Conservation (phyloP, 805 yeast species). For the Yamadazyma insecticola region DNA sequence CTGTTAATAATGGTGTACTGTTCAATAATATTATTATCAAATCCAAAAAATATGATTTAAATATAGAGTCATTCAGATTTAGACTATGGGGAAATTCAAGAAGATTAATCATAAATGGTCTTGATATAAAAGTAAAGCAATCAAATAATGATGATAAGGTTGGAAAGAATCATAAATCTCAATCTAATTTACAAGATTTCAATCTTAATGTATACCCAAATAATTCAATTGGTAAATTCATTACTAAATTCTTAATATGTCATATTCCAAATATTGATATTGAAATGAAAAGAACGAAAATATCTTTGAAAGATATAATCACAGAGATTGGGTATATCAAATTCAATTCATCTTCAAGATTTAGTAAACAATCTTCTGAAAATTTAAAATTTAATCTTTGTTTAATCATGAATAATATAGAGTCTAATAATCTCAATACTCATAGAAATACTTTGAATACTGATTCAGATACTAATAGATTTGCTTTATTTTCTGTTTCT, state of each 20-base stretch:
- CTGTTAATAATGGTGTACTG: slow-evolving; percentile 36
- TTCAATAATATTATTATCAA: slow-evolving; percentile 24
- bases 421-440: no score
- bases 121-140: slow-evolving; percentile 6
- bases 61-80: slow-evolving; percentile 21
- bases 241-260: slow-evolving; percentile 12
- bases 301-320: slow-evolving; percentile 4
- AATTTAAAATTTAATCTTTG: slow-evolving; percentile 15
- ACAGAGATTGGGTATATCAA: slow-evolving; percentile 16
- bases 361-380: slow-evolving; percentile 12
- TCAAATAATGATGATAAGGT: neutral
- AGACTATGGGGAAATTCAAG: slow-evolving; percentile 37
- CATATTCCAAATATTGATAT: slow-evolving; percentile 18
- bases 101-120: slow-evolving; percentile 22
- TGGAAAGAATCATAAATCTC: neutral
- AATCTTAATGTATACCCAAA: slow-evolving; percentile 13
- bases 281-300: slow-evolving; percentile 16
- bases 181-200: neutral
- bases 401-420: slow-evolving; percentile 9
- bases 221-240: slow-evolving; percentile 5
- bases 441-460: slow-evolving; percentile 1
- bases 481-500: slow-evolving; percentile 7
- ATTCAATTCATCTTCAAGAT: slow-evolving; percentile 16
- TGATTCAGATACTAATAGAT: slow-evolving; percentile 7
- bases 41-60: slow-evolving; percentile 10